Conservation (phyloP, 108 stramenopile genomes). For the Phaeodactylum tricornutum region DNA sequence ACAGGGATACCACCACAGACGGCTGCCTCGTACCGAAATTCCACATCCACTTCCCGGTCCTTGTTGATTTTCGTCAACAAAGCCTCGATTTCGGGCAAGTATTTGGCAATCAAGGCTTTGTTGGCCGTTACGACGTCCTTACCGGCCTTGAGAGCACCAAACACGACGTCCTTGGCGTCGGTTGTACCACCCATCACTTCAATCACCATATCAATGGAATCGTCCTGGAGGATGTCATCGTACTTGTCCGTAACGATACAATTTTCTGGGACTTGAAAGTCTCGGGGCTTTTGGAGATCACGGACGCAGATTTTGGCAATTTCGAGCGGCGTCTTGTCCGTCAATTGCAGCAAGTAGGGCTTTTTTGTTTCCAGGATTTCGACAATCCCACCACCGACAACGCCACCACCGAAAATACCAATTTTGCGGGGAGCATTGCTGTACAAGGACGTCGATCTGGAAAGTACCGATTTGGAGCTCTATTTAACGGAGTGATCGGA, state of each 20-base stretch:
- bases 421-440: not conserved
- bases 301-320: constrained; percentile 71
- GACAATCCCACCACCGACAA: constrained; percentile 94
- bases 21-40: constrained; percentile 91
- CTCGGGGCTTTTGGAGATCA: constrained; percentile 62
- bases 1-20: constrained; percentile 97
- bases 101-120: constrained; percentile 91
- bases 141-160: constrained; percentile 50
- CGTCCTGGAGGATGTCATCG: constrained; percentile 80
- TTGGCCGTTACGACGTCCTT: constrained; percentile 95
- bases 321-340: constrained; percentile 45
- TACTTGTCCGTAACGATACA: constrained; percentile 64
- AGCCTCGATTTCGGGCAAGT: constrained; percentile 80
- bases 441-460: not conserved
- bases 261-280: constrained; percentile 65
- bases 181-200: constrained; percentile 95
- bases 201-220: constrained; percentile 79
- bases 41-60: constrained; percentile 23
- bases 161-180: constrained; percentile 84
- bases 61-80: constrained; percentile 40
- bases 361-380: constrained; percentile 74
- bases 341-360: constrained; percentile 52
- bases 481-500: no score
- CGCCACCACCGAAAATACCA: constrained; percentile 30
- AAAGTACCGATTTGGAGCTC: no score